Percentiles rank a stretch among this genome's conserved stretches.
Conservation (phyloP, 169 alveolate genomes). For the Cryptosporidium sp. region DNA sequence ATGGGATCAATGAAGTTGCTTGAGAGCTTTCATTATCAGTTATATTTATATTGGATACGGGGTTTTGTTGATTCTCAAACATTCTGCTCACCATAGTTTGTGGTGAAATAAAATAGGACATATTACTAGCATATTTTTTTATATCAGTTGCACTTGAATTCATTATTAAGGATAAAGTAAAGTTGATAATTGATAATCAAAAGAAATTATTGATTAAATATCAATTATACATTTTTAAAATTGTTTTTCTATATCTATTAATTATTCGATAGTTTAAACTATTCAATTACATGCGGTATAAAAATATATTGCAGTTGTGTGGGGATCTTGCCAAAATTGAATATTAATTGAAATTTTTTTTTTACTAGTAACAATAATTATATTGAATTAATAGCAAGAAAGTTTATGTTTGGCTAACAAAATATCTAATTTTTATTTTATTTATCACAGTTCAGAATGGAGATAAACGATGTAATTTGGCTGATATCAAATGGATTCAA, state of each 20-base stretch:
- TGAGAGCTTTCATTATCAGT: background rate
- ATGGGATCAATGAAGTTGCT: constrained; percentile 48
- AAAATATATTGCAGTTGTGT: constrained; percentile 22
- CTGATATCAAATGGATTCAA: constrained; percentile 12
- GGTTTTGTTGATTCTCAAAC: background rate
- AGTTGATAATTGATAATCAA: background rate
- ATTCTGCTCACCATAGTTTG: constrained; percentile 67
- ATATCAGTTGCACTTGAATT: background rate
- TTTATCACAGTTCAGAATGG: constrained; percentile 17
- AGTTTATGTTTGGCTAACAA: background rate
- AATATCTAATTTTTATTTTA: background rate
- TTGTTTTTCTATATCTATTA: background rate
- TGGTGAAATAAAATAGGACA: constrained; percentile 31
- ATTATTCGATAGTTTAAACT: background rate
- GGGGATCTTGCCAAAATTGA: constrained; percentile 19
- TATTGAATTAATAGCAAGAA: too few relatives aligned
- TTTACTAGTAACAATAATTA: background rate
- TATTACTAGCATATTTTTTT: background rate
- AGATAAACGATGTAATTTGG: constrained; percentile 31
- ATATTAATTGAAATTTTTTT: background rate
- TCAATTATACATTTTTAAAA: background rate
- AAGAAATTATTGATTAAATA: background rate
- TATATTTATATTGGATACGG: background rate
- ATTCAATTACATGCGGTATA: constrained; percentile 2
- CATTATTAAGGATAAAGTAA: background rate